Conservation (phyloP, 2,329 filamentous ascomycete species). For the Phialocephala subalpina region DNA sequence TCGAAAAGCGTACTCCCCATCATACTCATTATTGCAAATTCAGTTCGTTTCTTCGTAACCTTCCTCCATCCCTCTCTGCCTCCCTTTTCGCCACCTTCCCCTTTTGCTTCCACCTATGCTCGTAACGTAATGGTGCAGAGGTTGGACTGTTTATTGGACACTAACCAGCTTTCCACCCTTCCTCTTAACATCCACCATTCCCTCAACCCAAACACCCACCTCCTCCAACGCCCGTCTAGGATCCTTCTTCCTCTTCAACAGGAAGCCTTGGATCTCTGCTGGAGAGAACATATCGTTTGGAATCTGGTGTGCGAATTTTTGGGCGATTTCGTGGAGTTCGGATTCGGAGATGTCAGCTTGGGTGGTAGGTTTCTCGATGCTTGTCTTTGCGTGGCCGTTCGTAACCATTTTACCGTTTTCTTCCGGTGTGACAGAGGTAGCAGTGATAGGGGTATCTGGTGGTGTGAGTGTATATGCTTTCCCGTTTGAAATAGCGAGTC, state of each 20-base stretch:
- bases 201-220: slow-evolving; percentile 61
- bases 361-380: background rate
- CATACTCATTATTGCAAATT: background rate
- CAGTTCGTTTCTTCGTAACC: background rate
- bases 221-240: slow-evolving; percentile 63
- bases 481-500: background rate
- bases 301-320: slow-evolving; percentile 60
- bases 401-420: background rate
- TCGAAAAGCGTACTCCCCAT: background rate
- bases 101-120: no score
- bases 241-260: slow-evolving; percentile 68
- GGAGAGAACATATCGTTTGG: slow-evolving; percentile 62
- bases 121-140: no score
- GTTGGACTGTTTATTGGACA: slow-evolving; percentile 19
- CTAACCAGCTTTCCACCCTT: slow-evolving; percentile 24
- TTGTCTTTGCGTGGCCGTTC: background rate
- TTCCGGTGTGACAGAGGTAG: background rate
- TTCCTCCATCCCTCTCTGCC: no score
- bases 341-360: slow-evolving; percentile 40
- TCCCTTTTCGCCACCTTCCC: no score
- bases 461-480: slow-evolving; percentile 21
- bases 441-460: slow-evolving; percentile 28
- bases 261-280: slow-evolving; percentile 71
- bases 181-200: slow-evolving; percentile 46
- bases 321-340: slow-evolving; percentile 47